Evolutionary conservation across 2,329 filamentous ascomycete species (phyloP), one percentile per base, ranked within the genome.

Genomic region (Aureobasidium sp.): DNA sequence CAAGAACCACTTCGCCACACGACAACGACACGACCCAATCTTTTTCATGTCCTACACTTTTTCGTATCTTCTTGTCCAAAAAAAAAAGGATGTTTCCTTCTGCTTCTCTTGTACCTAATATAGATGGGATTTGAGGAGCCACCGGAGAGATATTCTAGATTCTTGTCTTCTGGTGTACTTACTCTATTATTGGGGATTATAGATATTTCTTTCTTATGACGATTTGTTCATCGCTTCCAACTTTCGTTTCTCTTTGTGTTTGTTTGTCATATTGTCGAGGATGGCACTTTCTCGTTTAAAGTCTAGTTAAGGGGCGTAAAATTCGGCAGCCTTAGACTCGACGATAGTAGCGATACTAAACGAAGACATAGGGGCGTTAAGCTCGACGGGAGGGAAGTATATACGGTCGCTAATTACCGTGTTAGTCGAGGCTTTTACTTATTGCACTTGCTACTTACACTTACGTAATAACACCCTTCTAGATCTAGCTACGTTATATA

Each of bases 401-500:
- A 79, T 70, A 38, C 79, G 75, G 29, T 74, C 74, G 9, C 58
- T 49, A 73, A 15, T 19, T 37, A 5, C 10, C 37, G 19, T 45
- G 23, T 57, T 5, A 47, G 40, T 37, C 19, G 40, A 46, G 29
- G 21, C 8, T 42, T 19, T 21, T 27, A n/a, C 1, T 57, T 3
- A 17, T 13, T n/a, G 8, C n/a, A 2, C 35, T 23, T 4, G 13
- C 17, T 43, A 9, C n/a, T 13, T 49, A 35, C 25, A 69, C 67
- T 61, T 61, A 65, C 58, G 58, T 37, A 3, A 53, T 29, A 6
- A 54, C 47, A 31, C 40, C 58, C 25, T 71, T 67, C 61, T 77
- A 70, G 62, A 82, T 80, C 78, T 78, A 80, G 46, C 71, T 73
- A 59, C 79, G 74, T 66, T 81, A 78, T 2, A 78, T 79, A 0